Evolutionary conservation across 2,329 filamentous ascomycete genomes (phyloP), one percentile per base, ranked within the genome.

Genomic region (Diplodia sapinea): DNA sequence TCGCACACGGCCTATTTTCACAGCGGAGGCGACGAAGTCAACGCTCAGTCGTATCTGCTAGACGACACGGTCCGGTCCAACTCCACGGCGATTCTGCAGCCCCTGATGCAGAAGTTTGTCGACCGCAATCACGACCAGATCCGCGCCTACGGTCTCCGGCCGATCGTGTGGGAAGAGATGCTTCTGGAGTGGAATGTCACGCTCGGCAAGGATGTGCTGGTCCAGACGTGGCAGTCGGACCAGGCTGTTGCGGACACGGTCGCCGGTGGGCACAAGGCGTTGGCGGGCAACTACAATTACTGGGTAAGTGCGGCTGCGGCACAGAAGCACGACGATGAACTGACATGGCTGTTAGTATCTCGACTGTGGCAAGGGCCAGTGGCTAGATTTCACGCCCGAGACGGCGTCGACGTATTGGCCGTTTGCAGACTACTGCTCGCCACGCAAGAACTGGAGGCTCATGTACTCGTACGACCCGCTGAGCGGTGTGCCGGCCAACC

Each of bases 111-210:
- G 76, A 87, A 85, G 68, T 93, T 96, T 75, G 82, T 96, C 70
- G 86, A 91, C 76, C 84, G 85, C 71, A 88, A 89, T 73, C 91
- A 94, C 77, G 82, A 79, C 36, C 86, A 88, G 55, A 83, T 95
- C 50, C 82, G 87, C 55, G 80, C 84, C 52, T 83, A 85, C 6
- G 89, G 89, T 4, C 80, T 96, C 63, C 86, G 85, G 5, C 92
- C 93, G 0, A 82, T 96, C 26, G 91, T 94, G 0, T 96, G 93
- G 93, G 92, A 97, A 77, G 93, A 96, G 78, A 93, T 95, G 84
- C 82, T 92, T 1, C 82, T 91, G 11, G 83, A 88, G 29, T 96
- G 92, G 90, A 91, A 94, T 75, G 80, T 95, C 55, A 91, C 86
- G 0, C 80, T 96, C 6, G 88, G 88, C 2, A 78, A 84, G 15